Evolutionary conservation across 495 filamentous ascomycete genomes (phyloP).

Genomic region (Penicillium roqueforti): DNA sequence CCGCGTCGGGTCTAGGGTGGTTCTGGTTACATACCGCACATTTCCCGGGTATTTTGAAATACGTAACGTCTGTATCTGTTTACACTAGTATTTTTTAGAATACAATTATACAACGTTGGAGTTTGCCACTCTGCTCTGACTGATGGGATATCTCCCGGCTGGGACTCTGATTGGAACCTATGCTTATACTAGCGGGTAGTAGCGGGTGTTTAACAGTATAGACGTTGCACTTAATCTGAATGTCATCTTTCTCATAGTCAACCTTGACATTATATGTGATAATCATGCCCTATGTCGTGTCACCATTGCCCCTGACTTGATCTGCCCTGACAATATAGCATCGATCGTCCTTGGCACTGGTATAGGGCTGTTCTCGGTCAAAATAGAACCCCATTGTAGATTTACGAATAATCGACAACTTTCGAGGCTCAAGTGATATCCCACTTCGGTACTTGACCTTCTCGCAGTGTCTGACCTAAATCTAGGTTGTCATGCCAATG

Average conservation of each 20-base stretch:
- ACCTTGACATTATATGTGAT: too few species aligned
- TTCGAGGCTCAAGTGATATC: background rate
- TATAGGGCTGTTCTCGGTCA: background rate
- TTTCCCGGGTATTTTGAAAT: background rate
- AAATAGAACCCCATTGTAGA: background rate
- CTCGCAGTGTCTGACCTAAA: slow-evolving; percentile 2
- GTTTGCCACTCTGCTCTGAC: background rate
- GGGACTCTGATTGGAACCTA: too few species aligned
- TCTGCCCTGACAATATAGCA: background rate
- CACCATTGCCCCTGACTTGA: background rate
- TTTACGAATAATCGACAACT: background rate
- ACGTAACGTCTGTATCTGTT: background rate
- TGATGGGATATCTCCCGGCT: background rate
- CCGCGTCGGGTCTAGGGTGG: background rate
- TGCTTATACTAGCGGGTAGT: too few species aligned
- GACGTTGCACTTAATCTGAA: background rate
- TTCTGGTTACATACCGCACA: background rate
- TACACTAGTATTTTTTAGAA: slow-evolving; percentile 2
- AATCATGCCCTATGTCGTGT: background rate
- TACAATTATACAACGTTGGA: background rate
- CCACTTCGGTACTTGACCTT: background rate
- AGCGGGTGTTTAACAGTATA: too few species aligned
- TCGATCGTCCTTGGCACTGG: background rate
- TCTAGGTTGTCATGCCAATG: slow-evolving; percentile 1
- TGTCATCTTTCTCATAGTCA: background rate